phyloP scores from a whole-genome alignment of 2,329 filamentous ascomycete genomes.

The Fusarium proliferatum region DNA sequence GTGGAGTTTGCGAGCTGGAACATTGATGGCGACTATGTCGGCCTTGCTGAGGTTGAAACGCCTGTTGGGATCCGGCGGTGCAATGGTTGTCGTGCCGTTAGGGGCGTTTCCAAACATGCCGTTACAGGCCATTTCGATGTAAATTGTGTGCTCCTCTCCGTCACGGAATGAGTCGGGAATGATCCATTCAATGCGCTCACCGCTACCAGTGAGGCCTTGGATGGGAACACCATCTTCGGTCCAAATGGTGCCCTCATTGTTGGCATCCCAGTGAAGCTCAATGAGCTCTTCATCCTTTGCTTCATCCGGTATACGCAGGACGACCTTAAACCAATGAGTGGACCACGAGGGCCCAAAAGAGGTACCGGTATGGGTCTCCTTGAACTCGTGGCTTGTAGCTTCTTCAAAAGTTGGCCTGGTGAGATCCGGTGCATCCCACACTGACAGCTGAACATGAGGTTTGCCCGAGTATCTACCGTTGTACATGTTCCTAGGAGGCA shows the following conservation, averaged over 20 bases:
- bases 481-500: slow-evolving; percentile 51
- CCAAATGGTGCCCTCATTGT: slow-evolving; percentile 96
- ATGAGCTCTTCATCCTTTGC: slow-evolving; percentile 81
- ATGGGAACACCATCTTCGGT: slow-evolving; percentile 88
- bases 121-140: slow-evolving; percentile 99
- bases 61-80: slow-evolving; percentile 87
- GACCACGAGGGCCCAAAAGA: slow-evolving; percentile 95
- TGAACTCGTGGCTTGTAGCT: slow-evolving; percentile 79
- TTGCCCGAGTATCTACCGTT: slow-evolving; percentile 67
- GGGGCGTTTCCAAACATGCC: slow-evolving; percentile 96
- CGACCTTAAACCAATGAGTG: slow-evolving; percentile 95
- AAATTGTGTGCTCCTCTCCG: slow-evolving; percentile 88
- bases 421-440: slow-evolving; percentile 84
- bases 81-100: slow-evolving; percentile 81
- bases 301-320: slow-evolving; percentile 79
- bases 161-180: slow-evolving; percentile 84
- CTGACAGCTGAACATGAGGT: slow-evolving; percentile 83
- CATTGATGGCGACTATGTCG: slow-evolving; percentile 89
- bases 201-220: slow-evolving; percentile 90
- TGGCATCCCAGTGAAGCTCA: slow-evolving; percentile 97
- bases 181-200: slow-evolving; percentile 91
- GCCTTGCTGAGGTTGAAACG: slow-evolving; percentile 81
- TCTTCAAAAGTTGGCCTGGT: slow-evolving; percentile 88
- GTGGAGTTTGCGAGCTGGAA: slow-evolving; percentile 82
- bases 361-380: slow-evolving; percentile 77